Conservation (phyloP, 2,329 filamentous ascomycete species). For the Akanthomyces uredinophilus region DNA sequence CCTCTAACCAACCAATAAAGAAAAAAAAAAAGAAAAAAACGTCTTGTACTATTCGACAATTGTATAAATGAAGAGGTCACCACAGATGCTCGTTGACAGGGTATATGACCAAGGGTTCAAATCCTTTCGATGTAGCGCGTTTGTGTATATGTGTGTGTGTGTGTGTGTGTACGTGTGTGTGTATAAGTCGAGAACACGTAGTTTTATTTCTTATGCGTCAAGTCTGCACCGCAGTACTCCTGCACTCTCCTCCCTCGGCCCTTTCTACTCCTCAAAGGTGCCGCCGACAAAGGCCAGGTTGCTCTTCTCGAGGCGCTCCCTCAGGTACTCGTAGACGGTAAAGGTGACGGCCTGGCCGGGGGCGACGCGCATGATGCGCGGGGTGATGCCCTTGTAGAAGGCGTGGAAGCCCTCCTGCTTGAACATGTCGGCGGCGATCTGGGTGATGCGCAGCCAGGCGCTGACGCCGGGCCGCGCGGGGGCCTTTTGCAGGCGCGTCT, state of each 20-base stretch:
- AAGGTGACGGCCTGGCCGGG: slow-evolving; percentile 82
- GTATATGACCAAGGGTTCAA: slow-evolving; percentile 11
- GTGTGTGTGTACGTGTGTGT: neutral
- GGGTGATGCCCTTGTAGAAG: slow-evolving; percentile 99
- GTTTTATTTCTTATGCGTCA: neutral
- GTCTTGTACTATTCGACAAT: neutral
- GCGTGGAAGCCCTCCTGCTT: slow-evolving; percentile 90
- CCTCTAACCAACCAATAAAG: slow-evolving; percentile 1
- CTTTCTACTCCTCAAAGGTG: slow-evolving; percentile 59
- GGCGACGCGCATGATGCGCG: slow-evolving; percentile 93
- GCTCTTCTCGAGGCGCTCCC: slow-evolving; percentile 65
- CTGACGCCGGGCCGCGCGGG: slow-evolving; percentile 76
- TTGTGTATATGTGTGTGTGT: neutral
- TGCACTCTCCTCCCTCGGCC: neutral
- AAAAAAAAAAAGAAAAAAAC: neutral
- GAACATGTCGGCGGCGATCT: slow-evolving; percentile 81
- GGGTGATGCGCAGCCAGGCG: slow-evolving; percentile 70
- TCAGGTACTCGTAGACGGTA: slow-evolving; percentile 73
- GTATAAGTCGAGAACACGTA: neutral
- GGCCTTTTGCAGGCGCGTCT: slow-evolving; percentile 90
- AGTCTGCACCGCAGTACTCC: neutral
- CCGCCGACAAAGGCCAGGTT: slow-evolving; percentile 55
- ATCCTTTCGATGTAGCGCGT: neutral
- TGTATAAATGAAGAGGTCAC: neutral
- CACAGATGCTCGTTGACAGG: neutral